phyloP scores from a whole-genome alignment of 2,329 filamentous ascomycete genomes.

The Fusarium bulbicola region DNA sequence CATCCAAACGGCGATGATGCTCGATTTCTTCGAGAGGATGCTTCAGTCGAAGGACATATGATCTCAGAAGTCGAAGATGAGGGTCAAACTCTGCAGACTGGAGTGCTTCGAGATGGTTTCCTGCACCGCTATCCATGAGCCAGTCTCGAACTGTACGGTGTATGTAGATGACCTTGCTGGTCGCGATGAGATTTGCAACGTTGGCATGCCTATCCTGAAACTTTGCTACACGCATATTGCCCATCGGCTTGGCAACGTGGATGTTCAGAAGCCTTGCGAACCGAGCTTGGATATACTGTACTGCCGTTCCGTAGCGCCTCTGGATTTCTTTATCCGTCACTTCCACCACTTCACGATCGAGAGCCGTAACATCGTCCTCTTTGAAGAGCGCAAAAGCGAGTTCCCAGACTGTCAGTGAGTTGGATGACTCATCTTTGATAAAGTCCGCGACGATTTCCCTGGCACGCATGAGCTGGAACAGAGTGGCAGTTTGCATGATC shows the following conservation, averaged over 20 bases:
- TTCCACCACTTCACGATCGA: not conserved
- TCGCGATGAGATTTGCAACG: not conserved
- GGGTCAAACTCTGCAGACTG: not conserved
- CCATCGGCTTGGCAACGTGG: not conserved
- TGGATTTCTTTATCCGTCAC: not conserved
- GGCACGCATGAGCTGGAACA: slow-evolving; percentile 2
- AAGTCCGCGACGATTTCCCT: slow-evolving; percentile 4
- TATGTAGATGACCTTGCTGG: slow-evolving; percentile 6
- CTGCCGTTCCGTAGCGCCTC: not conserved
- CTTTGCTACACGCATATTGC: slow-evolving; percentile 1
- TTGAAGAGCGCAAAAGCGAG: not conserved
- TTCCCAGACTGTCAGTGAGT: slow-evolving; percentile 9
- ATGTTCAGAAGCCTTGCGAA: not conserved
- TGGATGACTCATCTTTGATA: slow-evolving; percentile 6
- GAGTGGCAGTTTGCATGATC: not conserved
- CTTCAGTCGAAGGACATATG: slow-evolving; percentile 45
- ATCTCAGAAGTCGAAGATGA: slow-evolving; percentile 2
- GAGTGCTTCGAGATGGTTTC: not conserved
- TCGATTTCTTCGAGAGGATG: slow-evolving; percentile 46
- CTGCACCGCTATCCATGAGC: not conserved
- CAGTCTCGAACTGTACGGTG: slow-evolving; percentile 15
- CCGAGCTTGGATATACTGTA: not conserved
- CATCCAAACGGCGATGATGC: slow-evolving; percentile 49
- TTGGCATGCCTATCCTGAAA: not conserved
- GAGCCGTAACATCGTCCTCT: not conserved